Base-by-base conservation (phyloP, 306 rosid genomes). In the Cicer pinnatifidum region DNA sequence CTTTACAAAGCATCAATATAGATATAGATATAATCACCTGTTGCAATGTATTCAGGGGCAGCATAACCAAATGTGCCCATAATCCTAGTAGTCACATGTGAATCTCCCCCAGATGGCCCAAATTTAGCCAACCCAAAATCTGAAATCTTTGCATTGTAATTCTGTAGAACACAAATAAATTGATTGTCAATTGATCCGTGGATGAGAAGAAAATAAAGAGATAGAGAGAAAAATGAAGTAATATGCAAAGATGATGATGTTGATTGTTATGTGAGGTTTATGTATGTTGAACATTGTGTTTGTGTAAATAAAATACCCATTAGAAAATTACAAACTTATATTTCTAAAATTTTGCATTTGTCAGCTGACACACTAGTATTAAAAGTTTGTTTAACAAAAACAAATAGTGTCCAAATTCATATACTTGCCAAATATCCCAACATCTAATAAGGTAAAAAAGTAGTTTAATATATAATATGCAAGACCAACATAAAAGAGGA, bases 111-210 rank as follows among this genome's bases (percentile, higher is more conserved):
- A 1, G 90, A 51, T 64, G 98, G 96, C 71, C 96, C 97, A 78
- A 88, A 76, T 79, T 90, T 94, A 0, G 97, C 97, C 86, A 91
- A 81, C 9, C 97, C 98, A 66, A 94, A 94, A 83, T 94, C 97
- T 1, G 98, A 70, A 17, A 91, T 89, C 75, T 89, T 94, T 2
- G 98, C 92, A 41, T 85, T 89, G 85, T 82, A 94, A 61, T 80
- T 77, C 97, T 91, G 84, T 62, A 65, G 38, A 23, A 70, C 23
- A 72, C 48, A 71, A 20, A 61, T 35, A 67, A 67, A 4, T n/a
- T 23, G 69, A 35, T 35, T 39, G 33, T 59, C 47, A 78, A 20
- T 48, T 23, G 8, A 43, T 63, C 16, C 11, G 45, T 53, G 38
- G 20, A 12, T 16, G 47, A 8, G 8, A 7, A 20, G 43, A 68